A percentile compares a stretch with the other conserved stretches of the same genome.
Evolutionary conservation across 106 monocot genomes (phyloP).

Genomic region (Apostasia ramifera): DNA sequence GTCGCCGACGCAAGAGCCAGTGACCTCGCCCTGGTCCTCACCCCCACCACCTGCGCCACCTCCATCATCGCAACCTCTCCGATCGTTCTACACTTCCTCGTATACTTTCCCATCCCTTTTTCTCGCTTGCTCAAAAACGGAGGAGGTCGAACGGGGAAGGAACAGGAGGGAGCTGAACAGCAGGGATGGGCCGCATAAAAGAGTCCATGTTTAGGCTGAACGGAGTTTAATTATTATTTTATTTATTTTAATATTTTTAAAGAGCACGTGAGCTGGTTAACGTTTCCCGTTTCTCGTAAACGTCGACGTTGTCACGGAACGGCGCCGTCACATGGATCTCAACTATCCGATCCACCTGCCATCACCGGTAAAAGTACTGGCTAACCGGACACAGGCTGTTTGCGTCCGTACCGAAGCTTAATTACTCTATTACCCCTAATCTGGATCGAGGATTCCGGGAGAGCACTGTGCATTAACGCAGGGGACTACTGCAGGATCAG

Average conservation of each 20-base stretch:
- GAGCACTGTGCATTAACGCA: too few species aligned
- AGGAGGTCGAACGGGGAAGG: not conserved
- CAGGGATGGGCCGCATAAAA: not conserved
- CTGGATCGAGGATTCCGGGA: too few species aligned
- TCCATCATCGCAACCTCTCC: not conserved
- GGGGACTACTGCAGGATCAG: too few species aligned
- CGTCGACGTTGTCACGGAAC: conserved; percentile 4
- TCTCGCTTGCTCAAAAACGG: not conserved
- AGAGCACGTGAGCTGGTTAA: not conserved
- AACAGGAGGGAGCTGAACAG: not conserved
- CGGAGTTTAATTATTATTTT: too few species aligned
- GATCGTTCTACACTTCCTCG: conserved; percentile 4
- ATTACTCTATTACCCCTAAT: not conserved
- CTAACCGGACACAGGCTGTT: too few species aligned
- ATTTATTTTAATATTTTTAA: conserved; percentile 4
- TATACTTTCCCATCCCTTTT: not conserved
- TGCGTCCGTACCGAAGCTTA: too few species aligned
- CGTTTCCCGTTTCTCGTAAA: conserved; percentile 4
- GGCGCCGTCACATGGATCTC: conserved; percentile 12
- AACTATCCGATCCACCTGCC: not conserved
- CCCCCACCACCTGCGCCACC: conserved; percentile 1
- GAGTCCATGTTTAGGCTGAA: too few species aligned
- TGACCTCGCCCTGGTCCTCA: conserved; percentile 15
- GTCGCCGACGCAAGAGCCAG: not conserved
- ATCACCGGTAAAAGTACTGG: not conserved